A percentile compares a stretch with the other conserved stretches of the same genome.
These are phyloP conservation scores for Tardiomyces depauwii DNA, from an alignment of 1,139 yeast species.

Conservation along the genomic window DNA sequence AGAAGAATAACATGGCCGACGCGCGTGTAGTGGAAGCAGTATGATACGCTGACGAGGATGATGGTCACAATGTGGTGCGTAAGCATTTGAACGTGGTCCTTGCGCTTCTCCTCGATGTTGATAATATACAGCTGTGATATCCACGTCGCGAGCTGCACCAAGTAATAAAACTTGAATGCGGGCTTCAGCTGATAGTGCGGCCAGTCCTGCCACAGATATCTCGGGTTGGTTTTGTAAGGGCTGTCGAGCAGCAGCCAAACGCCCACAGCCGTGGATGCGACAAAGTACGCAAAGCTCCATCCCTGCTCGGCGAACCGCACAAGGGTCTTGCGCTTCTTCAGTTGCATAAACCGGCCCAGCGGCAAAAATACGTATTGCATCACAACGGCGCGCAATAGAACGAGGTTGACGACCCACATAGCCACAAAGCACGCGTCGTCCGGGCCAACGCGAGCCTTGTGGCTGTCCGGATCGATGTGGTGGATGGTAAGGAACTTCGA, in stretches of 20 bases:
- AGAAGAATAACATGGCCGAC: conserved; percentile 71
- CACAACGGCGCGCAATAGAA: neutral
- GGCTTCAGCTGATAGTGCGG: conserved; percentile 44
- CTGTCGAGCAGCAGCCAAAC: conserved; percentile 45
- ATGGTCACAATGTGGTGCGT: conserved; percentile 79
- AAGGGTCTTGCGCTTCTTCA: conserved; percentile 38
- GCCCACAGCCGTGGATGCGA: conserved; percentile 47
- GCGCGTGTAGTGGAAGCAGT: conserved; percentile 58
- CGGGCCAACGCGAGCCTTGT: neutral
- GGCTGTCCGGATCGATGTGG: neutral
- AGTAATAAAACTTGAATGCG: conserved; percentile 57
- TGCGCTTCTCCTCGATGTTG: conserved; percentile 66
- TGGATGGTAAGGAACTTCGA: neutral
- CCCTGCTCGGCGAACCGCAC: conserved; percentile 80
- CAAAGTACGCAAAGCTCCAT: conserved; percentile 62
- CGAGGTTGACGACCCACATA: neutral
- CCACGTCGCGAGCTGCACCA: conserved; percentile 68
- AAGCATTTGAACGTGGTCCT: conserved; percentile 81
- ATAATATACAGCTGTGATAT: conserved; percentile 68
- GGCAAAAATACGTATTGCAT: neutral
- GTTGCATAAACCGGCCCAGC: neutral
- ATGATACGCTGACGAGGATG: conserved; percentile 57
- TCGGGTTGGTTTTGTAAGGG: conserved; percentile 48
- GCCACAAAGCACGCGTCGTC: neutral
- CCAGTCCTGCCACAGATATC: conserved; percentile 59